Conservation (phyloP, 192 early-diverging fungal genomes). For the Umbelopsis ramanniana region DNA sequence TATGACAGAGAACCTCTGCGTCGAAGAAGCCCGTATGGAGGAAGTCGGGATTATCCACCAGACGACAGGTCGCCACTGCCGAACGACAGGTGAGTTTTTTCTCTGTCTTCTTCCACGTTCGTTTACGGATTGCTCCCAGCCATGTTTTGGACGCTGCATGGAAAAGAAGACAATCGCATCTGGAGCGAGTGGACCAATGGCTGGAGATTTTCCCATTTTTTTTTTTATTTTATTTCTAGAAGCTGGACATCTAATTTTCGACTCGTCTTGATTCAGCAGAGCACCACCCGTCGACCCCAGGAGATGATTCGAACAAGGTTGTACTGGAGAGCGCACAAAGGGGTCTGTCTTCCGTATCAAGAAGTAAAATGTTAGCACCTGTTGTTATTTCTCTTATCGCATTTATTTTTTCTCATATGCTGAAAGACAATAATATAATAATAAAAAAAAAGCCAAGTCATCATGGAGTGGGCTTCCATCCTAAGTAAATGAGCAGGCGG, state of each 20-base stretch:
- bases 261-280: slow-evolving; percentile 19
- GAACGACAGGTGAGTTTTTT: slow-evolving; percentile 5
- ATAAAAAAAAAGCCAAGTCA: not conserved
- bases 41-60: slow-evolving; percentile 1
- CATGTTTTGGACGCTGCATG: not conserved
- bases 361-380: not conserved
- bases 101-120: not conserved
- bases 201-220: not conserved
- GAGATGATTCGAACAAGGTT: not conserved
- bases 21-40: slow-evolving; percentile 41
- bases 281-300: slow-evolving; percentile 7
- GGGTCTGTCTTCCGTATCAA: not conserved
- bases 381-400: not conserved
- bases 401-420: not conserved
- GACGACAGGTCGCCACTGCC: slow-evolving; percentile 22
- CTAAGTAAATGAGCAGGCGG: not conserved
- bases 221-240: no score
- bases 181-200: not conserved
- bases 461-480: not conserved
- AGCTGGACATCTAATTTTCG: slow-evolving; percentile 15
- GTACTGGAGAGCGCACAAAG: not conserved
- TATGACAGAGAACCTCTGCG: slow-evolving; percentile 33
- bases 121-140: not conserved
- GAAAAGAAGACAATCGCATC: not conserved
- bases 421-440: not conserved